These are phyloP conservation scores for Colletotrichum orchidophilum DNA, from an alignment of 2,329 filamentous ascomycete species.

Conservation along the genomic window DNA sequence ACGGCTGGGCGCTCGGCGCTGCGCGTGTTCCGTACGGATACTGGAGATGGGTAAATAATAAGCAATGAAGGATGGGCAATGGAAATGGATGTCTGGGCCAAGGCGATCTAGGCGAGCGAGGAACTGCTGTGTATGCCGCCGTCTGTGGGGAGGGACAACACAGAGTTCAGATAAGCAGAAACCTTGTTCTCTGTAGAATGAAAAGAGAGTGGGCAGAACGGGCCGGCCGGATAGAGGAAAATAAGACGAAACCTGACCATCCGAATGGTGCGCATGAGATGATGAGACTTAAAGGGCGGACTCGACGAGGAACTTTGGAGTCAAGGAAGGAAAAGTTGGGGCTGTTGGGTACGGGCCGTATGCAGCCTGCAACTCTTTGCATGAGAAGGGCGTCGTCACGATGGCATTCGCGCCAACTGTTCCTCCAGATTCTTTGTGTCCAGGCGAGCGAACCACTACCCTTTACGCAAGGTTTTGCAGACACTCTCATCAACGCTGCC, in stretches of 20 bases:
- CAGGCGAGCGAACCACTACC: not conserved
- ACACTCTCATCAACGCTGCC: too few relatives aligned
- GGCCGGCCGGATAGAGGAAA: not conserved
- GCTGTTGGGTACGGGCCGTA: slow-evolving; percentile 4
- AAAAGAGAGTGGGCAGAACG: not conserved
- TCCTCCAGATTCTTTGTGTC: not conserved
- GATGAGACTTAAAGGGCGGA: not conserved
- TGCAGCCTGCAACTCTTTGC: slow-evolving; percentile 13
- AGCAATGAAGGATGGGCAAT: not conserved
- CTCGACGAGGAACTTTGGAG: not conserved
- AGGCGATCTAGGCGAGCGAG: not conserved
- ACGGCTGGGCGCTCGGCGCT: too few relatives aligned
- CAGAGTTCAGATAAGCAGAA: too few relatives aligned
- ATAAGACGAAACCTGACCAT: not conserved
- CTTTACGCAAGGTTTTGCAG: not conserved
- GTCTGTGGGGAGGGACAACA: not conserved
- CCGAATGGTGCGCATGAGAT: slow-evolving; percentile 8
- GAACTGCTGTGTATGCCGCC: slow-evolving; percentile 10
- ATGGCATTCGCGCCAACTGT: not conserved
- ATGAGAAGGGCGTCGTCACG: not conserved
- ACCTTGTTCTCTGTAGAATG: not conserved
- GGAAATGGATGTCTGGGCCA: not conserved
- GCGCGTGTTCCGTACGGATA: too few relatives aligned
- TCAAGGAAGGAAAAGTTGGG: not conserved
- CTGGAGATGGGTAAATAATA: not conserved